A percentile compares a stretch with the other conserved stretches of the same genome.
Evolutionary conservation across 1,284 basidiomycete species (phyloP).

Genomic region (Crucibulum cyathiforme): DNA sequence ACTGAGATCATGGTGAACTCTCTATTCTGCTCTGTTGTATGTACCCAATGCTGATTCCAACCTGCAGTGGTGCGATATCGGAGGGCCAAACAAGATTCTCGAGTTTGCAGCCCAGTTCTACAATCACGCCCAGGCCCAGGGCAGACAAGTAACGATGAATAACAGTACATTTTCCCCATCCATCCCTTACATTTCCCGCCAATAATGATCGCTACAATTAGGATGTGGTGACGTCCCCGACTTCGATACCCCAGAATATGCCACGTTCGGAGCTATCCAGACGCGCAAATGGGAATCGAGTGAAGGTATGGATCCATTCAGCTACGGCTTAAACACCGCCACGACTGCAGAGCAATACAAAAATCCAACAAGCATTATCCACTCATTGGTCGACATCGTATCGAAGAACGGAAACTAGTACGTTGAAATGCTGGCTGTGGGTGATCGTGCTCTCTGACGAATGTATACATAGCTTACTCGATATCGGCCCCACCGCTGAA

Average conservation of each 20-base stretch:
- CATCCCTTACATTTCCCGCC: background rate
- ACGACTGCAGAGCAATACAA: conserved; percentile 55
- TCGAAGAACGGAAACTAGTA: conserved; percentile 64
- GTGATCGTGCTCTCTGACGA: background rate
- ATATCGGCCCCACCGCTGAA: conserved; percentile 60
- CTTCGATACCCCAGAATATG: conserved; percentile 66
- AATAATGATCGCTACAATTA: conserved; percentile 11
- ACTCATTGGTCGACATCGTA: conserved; percentile 58
- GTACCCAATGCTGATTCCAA: background rate
- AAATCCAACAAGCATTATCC: conserved; percentile 54
- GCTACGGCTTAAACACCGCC: conserved; percentile 50
- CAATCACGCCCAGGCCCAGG: conserved; percentile 50
- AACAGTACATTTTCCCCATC: conserved; percentile 43
- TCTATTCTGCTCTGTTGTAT: conserved; percentile 4
- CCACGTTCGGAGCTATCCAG: conserved; percentile 55
- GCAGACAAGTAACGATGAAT: conserved; percentile 62
- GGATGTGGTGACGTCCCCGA: conserved; percentile 53
- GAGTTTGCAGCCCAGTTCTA: conserved; percentile 60
- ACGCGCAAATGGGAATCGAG: conserved; percentile 62
- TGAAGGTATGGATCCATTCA: conserved; percentile 57
- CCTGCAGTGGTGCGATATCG: conserved; percentile 64
- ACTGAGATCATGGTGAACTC: conserved; percentile 59
- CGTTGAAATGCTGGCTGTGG: conserved; percentile 10
- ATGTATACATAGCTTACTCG: conserved; percentile 46
- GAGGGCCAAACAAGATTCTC: conserved; percentile 55